Evolutionary conservation across 2,329 filamentous ascomycete genomes (phyloP).

Genomic region (Elsinoe perseae): DNA sequence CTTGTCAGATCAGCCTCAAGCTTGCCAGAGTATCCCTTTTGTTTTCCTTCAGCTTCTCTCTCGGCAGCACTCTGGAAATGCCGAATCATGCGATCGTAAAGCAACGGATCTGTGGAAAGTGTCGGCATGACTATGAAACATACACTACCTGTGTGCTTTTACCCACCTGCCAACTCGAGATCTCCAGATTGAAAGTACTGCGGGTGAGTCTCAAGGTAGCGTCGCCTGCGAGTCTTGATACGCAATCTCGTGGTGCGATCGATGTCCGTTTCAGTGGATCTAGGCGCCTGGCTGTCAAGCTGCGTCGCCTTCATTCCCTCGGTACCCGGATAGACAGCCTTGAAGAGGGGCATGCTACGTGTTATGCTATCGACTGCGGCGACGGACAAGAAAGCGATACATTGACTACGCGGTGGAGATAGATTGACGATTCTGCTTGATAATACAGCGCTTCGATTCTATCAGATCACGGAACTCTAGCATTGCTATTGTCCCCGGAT

Average conservation of each 20-base stretch:
- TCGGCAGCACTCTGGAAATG: slow-evolving; percentile 67
- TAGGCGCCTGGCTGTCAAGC: neutral
- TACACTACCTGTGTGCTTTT: slow-evolving; percentile 3
- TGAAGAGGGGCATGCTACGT: neutral
- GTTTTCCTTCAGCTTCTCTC: slow-evolving; percentile 62
- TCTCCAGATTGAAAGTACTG: slow-evolving; percentile 58
- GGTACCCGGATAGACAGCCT: neutral
- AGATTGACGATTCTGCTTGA: too few relatives aligned
- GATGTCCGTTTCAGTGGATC: slow-evolving; percentile 16
- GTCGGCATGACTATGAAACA: slow-evolving; percentile 13
- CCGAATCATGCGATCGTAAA: slow-evolving; percentile 74
- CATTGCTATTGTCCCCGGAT: neutral
- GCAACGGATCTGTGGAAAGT: slow-evolving; percentile 55
- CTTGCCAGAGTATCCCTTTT: slow-evolving; percentile 69
- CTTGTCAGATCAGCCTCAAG: slow-evolving; percentile 70
- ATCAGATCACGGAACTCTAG: neutral
- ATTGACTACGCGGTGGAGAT: too few relatives aligned
- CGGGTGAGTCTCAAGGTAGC: slow-evolving; percentile 65
- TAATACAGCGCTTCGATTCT: too few relatives aligned
- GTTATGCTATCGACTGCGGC: neutral
- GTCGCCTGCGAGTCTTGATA: slow-evolving; percentile 67
- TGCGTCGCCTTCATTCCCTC: neutral
- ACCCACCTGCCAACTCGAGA: slow-evolving; percentile 53
- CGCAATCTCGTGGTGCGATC: slow-evolving; percentile 39
- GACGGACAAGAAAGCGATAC: neutral